Evolutionary conservation across 352 stramenopile species (phyloP).

Genomic region (Thraustochytrium striatum): DNA sequence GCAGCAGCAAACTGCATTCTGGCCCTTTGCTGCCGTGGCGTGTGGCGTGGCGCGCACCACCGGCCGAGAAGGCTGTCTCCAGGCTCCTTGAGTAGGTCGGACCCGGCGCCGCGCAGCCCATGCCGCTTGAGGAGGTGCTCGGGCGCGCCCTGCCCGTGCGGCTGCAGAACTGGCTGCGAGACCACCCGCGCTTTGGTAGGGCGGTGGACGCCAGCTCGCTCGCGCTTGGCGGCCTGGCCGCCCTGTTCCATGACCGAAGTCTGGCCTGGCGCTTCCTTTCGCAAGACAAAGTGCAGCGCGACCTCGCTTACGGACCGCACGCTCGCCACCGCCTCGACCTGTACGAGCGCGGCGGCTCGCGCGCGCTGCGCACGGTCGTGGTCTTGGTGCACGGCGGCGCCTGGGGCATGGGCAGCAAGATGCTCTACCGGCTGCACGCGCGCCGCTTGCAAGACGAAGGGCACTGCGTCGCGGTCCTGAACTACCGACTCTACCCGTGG

Average conservation of each 20-base stretch:
- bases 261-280: not conserved
- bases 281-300: not conserved
- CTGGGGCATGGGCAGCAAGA: not conserved
- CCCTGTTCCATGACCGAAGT: not conserved
- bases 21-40: no score
- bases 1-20: no score
- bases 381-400: not conserved
- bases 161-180: not conserved
- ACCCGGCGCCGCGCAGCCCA: no score
- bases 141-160: not conserved
- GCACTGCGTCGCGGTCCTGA: not conserved
- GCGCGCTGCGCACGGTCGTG: not conserved
- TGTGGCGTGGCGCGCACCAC: no score
- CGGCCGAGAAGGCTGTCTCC: no score
- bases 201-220: not conserved
- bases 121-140: not conserved
- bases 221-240: no score
- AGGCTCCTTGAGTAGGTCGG: no score
- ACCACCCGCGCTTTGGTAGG: not conserved
- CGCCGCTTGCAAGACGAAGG: not conserved
- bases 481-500: constrained; percentile 39
- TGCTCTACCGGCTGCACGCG: constrained; percentile 1
- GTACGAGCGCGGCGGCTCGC: not conserved
- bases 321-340: not conserved
- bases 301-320: not conserved